Evolutionary conservation across 345 rosid genomes (phyloP).

Genomic region (Aethionema arabicum): DNA sequence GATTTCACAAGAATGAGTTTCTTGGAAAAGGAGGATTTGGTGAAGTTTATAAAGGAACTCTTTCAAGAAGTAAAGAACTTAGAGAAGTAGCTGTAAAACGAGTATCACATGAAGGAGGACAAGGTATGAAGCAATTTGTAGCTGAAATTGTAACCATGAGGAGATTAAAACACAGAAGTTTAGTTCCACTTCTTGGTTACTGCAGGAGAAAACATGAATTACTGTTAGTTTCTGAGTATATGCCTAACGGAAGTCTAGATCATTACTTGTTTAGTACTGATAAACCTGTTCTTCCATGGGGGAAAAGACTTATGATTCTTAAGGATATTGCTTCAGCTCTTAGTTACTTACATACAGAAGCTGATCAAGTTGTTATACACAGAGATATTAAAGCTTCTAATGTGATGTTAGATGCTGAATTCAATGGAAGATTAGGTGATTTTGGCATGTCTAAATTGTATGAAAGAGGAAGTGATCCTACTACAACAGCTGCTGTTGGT

Average conservation of each 20-base stretch:
- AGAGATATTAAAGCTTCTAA: conserved; percentile 58
- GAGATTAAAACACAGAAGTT: conserved; percentile 47
- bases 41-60: conserved; percentile 53
- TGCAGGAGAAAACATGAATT: conserved; percentile 55
- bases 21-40: conserved; percentile 70
- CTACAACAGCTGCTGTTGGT: conserved; percentile 83
- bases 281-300: conserved; percentile 39
- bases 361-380: conserved; percentile 55
- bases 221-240: conserved; percentile 52
- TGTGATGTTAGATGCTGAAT: conserved; percentile 50
- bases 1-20: conserved; percentile 47
- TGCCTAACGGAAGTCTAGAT: conserved; percentile 63
- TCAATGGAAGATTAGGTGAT: conserved; percentile 83
- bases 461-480: conserved; percentile 61
- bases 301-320: conserved; percentile 39
- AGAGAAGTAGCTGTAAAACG: conserved; percentile 57
- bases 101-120: conserved; percentile 46
- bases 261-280: conserved; percentile 32
- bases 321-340: conserved; percentile 46
- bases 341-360: conserved; percentile 52
- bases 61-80: conserved; percentile 32
- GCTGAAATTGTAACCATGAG: conserved; percentile 48
- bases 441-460: conserved; percentile 86
- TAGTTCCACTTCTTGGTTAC: conserved; percentile 57
- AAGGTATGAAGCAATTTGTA: conserved; percentile 54